Evolutionary conservation across 345 rosid genomes (phyloP).

Genomic region (Nephelium lappaceum): DNA sequence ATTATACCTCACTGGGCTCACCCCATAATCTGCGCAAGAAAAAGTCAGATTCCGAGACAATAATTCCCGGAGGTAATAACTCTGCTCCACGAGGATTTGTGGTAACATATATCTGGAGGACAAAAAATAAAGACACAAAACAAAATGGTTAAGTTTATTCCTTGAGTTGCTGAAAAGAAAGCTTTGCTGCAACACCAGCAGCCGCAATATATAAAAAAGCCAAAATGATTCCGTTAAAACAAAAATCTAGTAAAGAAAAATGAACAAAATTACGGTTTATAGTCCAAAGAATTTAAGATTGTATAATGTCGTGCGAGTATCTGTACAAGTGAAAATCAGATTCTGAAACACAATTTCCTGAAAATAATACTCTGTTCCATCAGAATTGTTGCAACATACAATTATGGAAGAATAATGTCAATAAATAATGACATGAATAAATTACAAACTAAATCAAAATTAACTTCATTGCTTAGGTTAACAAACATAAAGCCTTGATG

Average conservation of each 20-base stretch:
- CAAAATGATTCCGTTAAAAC: background rate
- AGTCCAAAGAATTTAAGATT: background rate
- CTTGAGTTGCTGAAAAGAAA: background rate
- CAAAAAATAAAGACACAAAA: slow-evolving; percentile 24
- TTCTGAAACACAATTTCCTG: slow-evolving; percentile 60
- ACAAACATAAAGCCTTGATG: background rate
- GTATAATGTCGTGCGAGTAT: background rate
- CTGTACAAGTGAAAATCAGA: slow-evolving; percentile 38
- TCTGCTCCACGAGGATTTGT: slow-evolving; percentile 96
- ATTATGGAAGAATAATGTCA: slow-evolving; percentile 26
- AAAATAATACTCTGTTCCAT: slow-evolving; percentile 75
- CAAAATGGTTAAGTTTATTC: slow-evolving; percentile 11
- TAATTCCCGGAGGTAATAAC: slow-evolving; percentile 83
- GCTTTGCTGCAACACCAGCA: background rate
- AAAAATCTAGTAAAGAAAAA: background rate
- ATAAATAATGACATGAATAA: slow-evolving; percentile 11
- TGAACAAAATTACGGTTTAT: background rate
- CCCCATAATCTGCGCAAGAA: slow-evolving; percentile 95
- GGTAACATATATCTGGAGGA: slow-evolving; percentile 71
- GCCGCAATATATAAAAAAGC: background rate
- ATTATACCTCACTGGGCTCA: slow-evolving; percentile 84
- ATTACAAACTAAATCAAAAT: background rate
- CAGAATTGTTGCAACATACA: slow-evolving; percentile 75
- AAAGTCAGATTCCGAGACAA: slow-evolving; percentile 78
- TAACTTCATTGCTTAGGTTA: background rate